These are phyloP conservation scores for Apiospora aurea DNA, from an alignment of 2,329 filamentous ascomycete genomes.

Conservation along the genomic window DNA sequence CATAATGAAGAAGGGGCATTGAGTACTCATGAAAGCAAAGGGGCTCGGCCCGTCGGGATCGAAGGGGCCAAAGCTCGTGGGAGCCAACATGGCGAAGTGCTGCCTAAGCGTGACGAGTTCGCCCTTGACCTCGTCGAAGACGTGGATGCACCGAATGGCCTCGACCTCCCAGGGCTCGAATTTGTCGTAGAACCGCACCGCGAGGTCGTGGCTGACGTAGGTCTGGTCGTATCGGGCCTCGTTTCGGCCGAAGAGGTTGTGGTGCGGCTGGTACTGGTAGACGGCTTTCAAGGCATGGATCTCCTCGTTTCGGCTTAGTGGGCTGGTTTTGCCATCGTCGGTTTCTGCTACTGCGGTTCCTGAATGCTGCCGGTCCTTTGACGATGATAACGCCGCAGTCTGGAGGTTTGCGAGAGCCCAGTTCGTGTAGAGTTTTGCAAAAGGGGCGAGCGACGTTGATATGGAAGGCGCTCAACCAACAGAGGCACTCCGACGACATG, in stretches of 20 bases:
- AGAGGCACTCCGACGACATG: neutral
- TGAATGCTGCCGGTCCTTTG: too few species aligned
- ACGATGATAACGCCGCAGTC: neutral
- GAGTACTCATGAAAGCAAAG: too few species aligned
- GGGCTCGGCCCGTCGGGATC: too few species aligned
- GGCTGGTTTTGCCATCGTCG: too few species aligned
- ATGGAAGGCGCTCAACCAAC: neutral
- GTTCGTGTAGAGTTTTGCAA: neutral
- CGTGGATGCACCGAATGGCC: conserved; percentile 30
- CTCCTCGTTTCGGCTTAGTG: neutral
- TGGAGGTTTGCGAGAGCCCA: neutral
- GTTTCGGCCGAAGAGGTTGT: conserved; percentile 30
- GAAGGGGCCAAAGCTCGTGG: too few species aligned
- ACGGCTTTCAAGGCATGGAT: conserved; percentile 33
- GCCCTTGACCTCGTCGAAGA: conserved; percentile 25
- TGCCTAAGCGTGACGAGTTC: conserved; percentile 23
- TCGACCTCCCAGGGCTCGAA: conserved; percentile 34
- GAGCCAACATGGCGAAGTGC: too few species aligned
- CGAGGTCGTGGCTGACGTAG: conserved; percentile 25
- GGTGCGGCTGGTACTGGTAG: conserved; percentile 34
- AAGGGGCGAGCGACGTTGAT: neutral
- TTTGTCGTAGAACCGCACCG: conserved; percentile 25
- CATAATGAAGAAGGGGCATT: too few species aligned
- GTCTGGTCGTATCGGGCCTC: conserved; percentile 22
- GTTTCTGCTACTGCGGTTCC: neutral